phyloP scores from a whole-genome alignment of 129 eudicot genomes.

The Cynara cardunculus region DNA sequence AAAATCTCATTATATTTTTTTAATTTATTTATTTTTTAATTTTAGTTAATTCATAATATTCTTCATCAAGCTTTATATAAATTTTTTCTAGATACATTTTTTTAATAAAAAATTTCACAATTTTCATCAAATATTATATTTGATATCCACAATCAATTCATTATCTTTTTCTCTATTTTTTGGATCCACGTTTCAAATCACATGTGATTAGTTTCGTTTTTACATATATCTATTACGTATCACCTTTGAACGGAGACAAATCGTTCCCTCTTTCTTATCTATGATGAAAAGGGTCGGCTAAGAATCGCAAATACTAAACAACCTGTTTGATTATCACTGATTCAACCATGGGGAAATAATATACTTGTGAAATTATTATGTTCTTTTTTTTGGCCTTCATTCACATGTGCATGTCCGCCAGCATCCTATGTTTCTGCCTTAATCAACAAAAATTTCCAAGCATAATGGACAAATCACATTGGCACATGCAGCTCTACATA shows the following conservation, averaged over 20 bases:
- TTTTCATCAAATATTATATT: too few relatives aligned
- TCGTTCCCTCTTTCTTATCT: neutral
- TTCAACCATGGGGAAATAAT: neutral
- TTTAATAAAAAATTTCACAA: too few relatives aligned
- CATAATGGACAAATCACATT: slow-evolving; percentile 16
- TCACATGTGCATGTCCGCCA: neutral
- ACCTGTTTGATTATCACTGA: slow-evolving; percentile 5
- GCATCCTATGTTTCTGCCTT: slow-evolving; percentile 12
- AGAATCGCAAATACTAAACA: slow-evolving; percentile 1
- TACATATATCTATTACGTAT: too few relatives aligned
- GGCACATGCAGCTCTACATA: neutral
- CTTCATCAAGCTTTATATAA: too few relatives aligned
- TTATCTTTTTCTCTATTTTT: too few relatives aligned
- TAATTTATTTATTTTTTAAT: too few relatives aligned
- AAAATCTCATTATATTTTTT: too few relatives aligned
- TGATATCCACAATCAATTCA: too few relatives aligned
- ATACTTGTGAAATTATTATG: neutral
- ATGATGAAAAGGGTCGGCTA: slow-evolving; percentile 18
- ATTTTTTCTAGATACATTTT: too few relatives aligned
- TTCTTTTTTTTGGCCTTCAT: neutral
- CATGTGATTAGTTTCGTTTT: too few relatives aligned
- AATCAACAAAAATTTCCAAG: slow-evolving; percentile 14
- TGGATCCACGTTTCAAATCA: too few relatives aligned
- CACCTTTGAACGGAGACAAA: neutral
- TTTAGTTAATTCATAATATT: too few relatives aligned